These are phyloP conservation scores for Cryptosporidium felis DNA, from an alignment of 169 alveolate species.

Conservation along the genomic window DNA sequence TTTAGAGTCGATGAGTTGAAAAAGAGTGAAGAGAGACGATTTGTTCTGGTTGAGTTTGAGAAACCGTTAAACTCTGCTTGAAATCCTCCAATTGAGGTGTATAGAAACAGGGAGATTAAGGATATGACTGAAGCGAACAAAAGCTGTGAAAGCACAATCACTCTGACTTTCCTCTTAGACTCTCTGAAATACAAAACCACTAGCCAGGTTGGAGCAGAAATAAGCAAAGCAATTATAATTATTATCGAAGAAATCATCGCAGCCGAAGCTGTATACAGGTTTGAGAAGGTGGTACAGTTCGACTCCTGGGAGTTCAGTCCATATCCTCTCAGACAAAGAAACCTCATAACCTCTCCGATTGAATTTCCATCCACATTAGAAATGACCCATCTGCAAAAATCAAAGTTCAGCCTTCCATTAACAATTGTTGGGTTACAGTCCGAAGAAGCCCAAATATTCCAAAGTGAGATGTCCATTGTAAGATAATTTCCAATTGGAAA, in stretches of 20 bases:
- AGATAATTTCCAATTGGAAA: slow-evolving; percentile 64
- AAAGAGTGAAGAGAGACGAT: slow-evolving; percentile 52
- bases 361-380: slow-evolving; percentile 68
- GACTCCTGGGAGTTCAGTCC: slow-evolving; percentile 25
- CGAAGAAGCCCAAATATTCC: slow-evolving; percentile 71
- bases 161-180: slow-evolving; percentile 8
- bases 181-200: slow-evolving; percentile 20
- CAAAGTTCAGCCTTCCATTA: slow-evolving; percentile 39
- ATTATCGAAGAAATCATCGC: slow-evolving; percentile 43
- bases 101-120: not conserved
- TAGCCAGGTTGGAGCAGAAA: slow-evolving; percentile 26
- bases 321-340: slow-evolving; percentile 59
- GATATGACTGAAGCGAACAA: slow-evolving; percentile 44
- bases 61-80: slow-evolving; percentile 59
- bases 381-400: slow-evolving; percentile 55
- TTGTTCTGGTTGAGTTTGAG: slow-evolving; percentile 13
- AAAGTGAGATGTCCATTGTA: slow-evolving; percentile 61
- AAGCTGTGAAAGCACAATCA: slow-evolving; percentile 34
- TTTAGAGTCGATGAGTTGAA: slow-evolving; percentile 38
- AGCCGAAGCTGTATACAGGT: slow-evolving; percentile 56
- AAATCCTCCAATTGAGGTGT: slow-evolving; percentile 51
- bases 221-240: not conserved
- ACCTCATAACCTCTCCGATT: slow-evolving; percentile 69
- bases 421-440: slow-evolving; percentile 42
- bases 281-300: slow-evolving; percentile 60